phyloP scores from a whole-genome alignment of 805 yeast species.

The Kazachstania kunashirensis region DNA sequence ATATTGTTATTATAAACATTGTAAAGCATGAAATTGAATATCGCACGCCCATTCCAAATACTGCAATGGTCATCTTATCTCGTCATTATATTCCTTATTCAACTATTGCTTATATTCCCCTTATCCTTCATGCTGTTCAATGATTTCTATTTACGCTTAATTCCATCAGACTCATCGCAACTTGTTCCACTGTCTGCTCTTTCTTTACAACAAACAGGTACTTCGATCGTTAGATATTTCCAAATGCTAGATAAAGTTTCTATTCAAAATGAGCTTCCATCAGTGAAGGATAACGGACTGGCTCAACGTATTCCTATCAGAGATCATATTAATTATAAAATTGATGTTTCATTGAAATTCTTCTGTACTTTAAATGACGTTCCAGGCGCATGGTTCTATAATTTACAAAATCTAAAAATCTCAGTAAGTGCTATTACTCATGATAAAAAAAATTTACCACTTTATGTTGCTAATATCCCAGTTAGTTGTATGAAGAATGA shows the following conservation, averaged over 20 bases:
- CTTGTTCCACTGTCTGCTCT: constrained; percentile 15
- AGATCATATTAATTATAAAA: constrained; percentile 16
- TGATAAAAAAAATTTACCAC: not conserved
- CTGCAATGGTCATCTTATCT: constrained; percentile 24
- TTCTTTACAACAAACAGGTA: not conserved
- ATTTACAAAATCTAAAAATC: constrained; percentile 1
- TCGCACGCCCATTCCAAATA: constrained; percentile 23
- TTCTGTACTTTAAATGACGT: constrained; percentile 11
- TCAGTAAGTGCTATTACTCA: not conserved
- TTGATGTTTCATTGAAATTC: constrained; percentile 19
- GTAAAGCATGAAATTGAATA: constrained; percentile 19
- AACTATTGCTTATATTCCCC: constrained; percentile 22
- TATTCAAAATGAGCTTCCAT: constrained; percentile 11
- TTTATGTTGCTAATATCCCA: not conserved
- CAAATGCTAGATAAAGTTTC: constrained; percentile 12
- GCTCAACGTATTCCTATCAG: constrained; percentile 17
- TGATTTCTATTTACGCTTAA: constrained; percentile 21
- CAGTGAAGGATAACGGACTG: constrained; percentile 18
- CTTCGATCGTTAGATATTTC: constrained; percentile 1
- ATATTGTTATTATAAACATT: not conserved
- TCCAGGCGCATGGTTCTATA: not conserved
- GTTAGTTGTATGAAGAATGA: constrained; percentile 3
- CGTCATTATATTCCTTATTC: constrained; percentile 11
- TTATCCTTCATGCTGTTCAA: constrained; percentile 22
- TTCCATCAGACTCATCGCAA: constrained; percentile 24